These are phyloP conservation scores for Rachicladosporium sp. DNA, from an alignment of 2,329 filamentous ascomycete species.

Conservation along the genomic window DNA sequence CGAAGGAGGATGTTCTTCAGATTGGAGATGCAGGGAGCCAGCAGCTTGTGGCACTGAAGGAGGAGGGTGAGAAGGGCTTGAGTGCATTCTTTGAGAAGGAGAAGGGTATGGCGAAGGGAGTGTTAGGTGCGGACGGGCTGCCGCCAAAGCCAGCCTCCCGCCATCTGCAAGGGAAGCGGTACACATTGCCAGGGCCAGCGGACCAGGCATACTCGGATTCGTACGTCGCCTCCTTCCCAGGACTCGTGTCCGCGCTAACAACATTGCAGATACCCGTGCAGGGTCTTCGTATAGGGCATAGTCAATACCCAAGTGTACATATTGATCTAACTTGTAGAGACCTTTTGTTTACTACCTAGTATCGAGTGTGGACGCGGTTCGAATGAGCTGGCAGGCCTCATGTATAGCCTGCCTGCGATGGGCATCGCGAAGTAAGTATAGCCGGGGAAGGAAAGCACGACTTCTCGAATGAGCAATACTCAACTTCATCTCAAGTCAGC, in stretches of 20 bases:
- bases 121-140: slow-evolving; percentile 65
- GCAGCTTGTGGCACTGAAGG: slow-evolving; percentile 62
- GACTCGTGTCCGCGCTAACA: slow-evolving; percentile 10
- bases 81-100: slow-evolving; percentile 62
- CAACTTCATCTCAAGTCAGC: too few species aligned
- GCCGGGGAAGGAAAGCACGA: too few species aligned
- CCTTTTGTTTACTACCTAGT: too few species aligned
- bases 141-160: slow-evolving; percentile 62
- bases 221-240: too few species aligned
- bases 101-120: slow-evolving; percentile 38
- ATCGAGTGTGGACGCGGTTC: too few species aligned
- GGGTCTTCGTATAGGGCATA: slow-evolving; percentile 26
- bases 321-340: too few species aligned
- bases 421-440: too few species aligned
- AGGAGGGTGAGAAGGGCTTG: slow-evolving; percentile 62
- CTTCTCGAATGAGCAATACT: too few species aligned
- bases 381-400: too few species aligned
- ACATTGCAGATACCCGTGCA: slow-evolving; percentile 31
- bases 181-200: slow-evolving; percentile 55
- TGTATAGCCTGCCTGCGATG: too few species aligned
- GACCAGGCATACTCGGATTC: slow-evolving; percentile 52
- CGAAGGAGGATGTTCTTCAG: slow-evolving; percentile 64
- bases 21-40: slow-evolving; percentile 62
- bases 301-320: too few species aligned
- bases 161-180: slow-evolving; percentile 29